Evolutionary conservation across 208 protist genomes (phyloP).

Genomic region (Acanthamoeba healyi): DNA sequence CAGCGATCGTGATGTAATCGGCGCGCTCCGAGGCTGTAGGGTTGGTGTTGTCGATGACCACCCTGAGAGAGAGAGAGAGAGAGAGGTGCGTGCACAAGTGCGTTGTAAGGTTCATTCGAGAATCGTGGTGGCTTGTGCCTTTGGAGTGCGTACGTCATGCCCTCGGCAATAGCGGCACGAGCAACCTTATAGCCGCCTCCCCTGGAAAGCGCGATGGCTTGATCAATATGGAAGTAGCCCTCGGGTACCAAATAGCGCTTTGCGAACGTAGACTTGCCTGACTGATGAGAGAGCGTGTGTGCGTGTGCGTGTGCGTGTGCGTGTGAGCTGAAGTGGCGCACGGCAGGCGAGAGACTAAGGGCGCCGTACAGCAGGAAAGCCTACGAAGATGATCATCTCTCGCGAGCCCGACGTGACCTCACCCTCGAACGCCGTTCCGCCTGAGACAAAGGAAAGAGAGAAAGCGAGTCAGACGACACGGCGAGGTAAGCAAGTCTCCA

Average conservation of each 20-base stretch:
- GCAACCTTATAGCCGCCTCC: not conserved
- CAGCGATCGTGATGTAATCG: constrained; percentile 53
- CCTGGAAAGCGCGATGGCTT: constrained; percentile 56
- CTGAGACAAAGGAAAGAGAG: not conserved
- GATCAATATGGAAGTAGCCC: constrained; percentile 72
- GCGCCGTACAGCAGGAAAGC: constrained; percentile 66
- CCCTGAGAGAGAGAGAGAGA: not conserved
- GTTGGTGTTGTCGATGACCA: constrained; percentile 78
- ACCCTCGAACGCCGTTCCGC: not conserved
- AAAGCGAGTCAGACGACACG: too few relatives aligned
- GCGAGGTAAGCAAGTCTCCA: too few relatives aligned
- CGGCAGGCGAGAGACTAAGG: not conserved
- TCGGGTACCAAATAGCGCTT: constrained; percentile 52
- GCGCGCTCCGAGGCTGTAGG: not conserved
- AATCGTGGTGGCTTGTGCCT: too few relatives aligned
- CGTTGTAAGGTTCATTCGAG: too few relatives aligned
- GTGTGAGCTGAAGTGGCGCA: not conserved
- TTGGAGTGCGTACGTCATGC: constrained; percentile 66
- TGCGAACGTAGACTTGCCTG: constrained; percentile 71
- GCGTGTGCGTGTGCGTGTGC: not conserved
- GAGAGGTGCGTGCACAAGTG: too few relatives aligned
- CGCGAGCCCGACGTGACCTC: not conserved
- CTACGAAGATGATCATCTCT: constrained; percentile 73
- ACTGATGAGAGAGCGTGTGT: not conserved
- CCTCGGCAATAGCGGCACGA: not conserved